Base-by-base conservation (phyloP, 805 yeast genomes). In the Helenozyma baotianmanensis region DNA sequence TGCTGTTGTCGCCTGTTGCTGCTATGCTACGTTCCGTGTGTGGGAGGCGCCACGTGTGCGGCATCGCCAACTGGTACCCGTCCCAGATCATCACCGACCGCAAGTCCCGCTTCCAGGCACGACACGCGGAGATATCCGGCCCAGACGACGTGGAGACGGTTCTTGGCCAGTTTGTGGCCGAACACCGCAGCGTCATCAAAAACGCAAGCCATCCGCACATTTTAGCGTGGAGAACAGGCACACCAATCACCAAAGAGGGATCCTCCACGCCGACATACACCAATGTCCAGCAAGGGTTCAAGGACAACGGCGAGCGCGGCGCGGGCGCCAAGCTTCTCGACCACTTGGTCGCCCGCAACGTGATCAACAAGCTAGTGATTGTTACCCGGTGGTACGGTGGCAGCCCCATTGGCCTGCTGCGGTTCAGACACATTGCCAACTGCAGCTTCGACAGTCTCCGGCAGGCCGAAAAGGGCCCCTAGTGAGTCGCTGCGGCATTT, bases 331-430 rank as follows among this genome's bases (percentile, higher is more conserved):
- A 81, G 37, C 42, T 85, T 8, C 48, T 82, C 16, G 58, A 58
- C 35, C 73, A 75, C 9, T 50, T 82, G 3, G 76, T 74, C 14
- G 56, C 74, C 19, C 53, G 72, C 6, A 57, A 70, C 23, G 33
- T 77, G 9, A 54, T 68, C 4, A 79, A 82, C 49, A 71, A 78
- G 1, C 47, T 84, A 12, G 70, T 84, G 1, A 77, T 84, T 17
- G 92, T 82, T 0, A 74, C 84, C 0, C 53, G 95, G 39, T 84
- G 94, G 95, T 82, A 81, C 50, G 90, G 90, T 1, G 94, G 95
- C 0, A 67, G 69, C 0, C 84, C 83, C 4, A 51, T 85, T 25
- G 95, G 95, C 0, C 69, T 85, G 4, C 69, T 76, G 15, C 56
- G 95, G 34, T 85, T 84, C 48, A 65, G 84, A 38, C 80, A 77